Evolutionary conservation across 2,329 filamentous ascomycete species (phyloP).

Genomic region (Lasiodiplodia sp.): DNA sequence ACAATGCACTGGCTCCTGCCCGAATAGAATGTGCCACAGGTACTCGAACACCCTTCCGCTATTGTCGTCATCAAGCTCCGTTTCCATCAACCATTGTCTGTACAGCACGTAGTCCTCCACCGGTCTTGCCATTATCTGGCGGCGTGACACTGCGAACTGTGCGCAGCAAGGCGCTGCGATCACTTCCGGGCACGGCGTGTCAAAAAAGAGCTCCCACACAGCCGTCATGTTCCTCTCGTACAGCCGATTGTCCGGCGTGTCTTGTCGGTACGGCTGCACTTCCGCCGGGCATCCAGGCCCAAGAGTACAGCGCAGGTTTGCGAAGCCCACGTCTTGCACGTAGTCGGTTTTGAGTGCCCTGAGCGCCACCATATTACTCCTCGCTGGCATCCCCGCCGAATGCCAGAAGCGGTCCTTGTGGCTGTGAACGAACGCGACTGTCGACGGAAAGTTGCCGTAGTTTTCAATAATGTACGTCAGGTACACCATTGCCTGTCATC

Average conservation of each 20-base stretch:
- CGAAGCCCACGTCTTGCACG: slow-evolving; percentile 49
- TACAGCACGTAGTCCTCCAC: slow-evolving; percentile 41
- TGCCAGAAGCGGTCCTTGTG: slow-evolving; percentile 32
- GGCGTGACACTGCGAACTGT: slow-evolving; percentile 43
- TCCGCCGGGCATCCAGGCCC: slow-evolving; percentile 49
- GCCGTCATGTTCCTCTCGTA: slow-evolving; percentile 33
- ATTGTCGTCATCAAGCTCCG: slow-evolving; percentile 39
- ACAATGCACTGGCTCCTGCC: slow-evolving; percentile 35
- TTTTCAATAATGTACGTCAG: slow-evolving; percentile 38
- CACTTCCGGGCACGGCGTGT: slow-evolving; percentile 31
- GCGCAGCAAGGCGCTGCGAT: slow-evolving; percentile 33
- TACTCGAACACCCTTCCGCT: slow-evolving; percentile 38
- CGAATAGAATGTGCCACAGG: slow-evolving; percentile 41
- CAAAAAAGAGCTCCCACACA: slow-evolving; percentile 35
- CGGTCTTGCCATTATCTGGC: slow-evolving; percentile 38
- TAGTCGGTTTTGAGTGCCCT: slow-evolving; percentile 44
- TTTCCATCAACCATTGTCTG: slow-evolving; percentile 39
- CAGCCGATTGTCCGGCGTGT: slow-evolving; percentile 32
- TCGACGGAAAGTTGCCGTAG: slow-evolving; percentile 35
- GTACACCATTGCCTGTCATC: slow-evolving; percentile 34
- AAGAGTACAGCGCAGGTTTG: slow-evolving; percentile 49
- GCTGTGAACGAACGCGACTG: slow-evolving; percentile 36
- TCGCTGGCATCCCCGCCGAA: slow-evolving; percentile 27
- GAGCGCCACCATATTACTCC: slow-evolving; percentile 29
- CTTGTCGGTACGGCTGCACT: slow-evolving; percentile 42